Evolutionary conservation across 176 grass and related monocot species (phyloP).

Genomic region (Zoysia japonica): DNA sequence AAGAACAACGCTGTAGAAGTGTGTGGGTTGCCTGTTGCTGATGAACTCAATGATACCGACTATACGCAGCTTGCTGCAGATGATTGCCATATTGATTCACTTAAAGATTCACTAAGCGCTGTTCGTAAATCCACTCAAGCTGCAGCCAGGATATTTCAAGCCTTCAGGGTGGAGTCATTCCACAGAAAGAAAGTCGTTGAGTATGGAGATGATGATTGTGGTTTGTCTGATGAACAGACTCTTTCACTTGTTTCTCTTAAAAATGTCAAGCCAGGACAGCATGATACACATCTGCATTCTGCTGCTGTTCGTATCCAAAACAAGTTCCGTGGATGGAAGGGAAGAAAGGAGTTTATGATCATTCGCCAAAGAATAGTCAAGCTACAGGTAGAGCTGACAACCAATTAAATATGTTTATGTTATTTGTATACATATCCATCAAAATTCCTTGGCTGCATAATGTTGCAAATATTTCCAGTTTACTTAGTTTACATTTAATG

Average conservation of each 20-base stretch:
- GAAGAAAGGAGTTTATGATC: conserved; percentile 80
- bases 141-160: conserved; percentile 86
- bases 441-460: conserved; percentile 1
- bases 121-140: conserved; percentile 82
- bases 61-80: conserved; percentile 37
- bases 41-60: conserved; percentile 29
- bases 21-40: conserved; percentile 19
- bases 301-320: conserved; percentile 85
- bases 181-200: conserved; percentile 76
- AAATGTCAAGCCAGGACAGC: conserved; percentile 49
- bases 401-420: neutral
- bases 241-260: conserved; percentile 74
- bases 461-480: neutral
- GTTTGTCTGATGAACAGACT: conserved; percentile 59
- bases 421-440: neutral
- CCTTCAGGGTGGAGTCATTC: conserved; percentile 77
- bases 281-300: conserved; percentile 60
- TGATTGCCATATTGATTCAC: conserved; percentile 52
- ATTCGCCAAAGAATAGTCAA: conserved; percentile 85
- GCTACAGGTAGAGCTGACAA: conserved; percentile 56
- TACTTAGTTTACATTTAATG: conserved; percentile 24
- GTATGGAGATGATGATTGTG: conserved; percentile 55
- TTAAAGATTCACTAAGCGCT: conserved; percentile 70
- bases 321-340: conserved; percentile 89
- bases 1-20: conserved; percentile 41